Evolutionary conservation across 2,329 filamentous ascomycete species (phyloP).

Genomic region (Diplocarpon rosae): DNA sequence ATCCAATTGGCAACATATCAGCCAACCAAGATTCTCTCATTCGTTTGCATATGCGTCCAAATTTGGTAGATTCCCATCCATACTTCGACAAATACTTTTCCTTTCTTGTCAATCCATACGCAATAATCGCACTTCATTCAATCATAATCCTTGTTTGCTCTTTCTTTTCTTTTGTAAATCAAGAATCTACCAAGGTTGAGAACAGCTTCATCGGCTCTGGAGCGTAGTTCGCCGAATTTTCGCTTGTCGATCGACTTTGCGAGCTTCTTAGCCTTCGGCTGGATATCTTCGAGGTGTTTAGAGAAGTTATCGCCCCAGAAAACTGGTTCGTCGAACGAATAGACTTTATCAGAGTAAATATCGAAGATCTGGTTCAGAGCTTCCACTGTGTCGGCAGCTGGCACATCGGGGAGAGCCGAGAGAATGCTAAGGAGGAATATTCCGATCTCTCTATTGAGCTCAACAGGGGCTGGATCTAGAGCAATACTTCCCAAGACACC

Average conservation of each 20-base stretch:
- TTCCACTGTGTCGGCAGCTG: slow-evolving; percentile 49
- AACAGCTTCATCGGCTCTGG: slow-evolving; percentile 47
- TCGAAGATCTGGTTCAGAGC: slow-evolving; percentile 57
- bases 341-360: slow-evolving; percentile 51
- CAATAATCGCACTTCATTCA: background rate
- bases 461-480: slow-evolving; percentile 39
- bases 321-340: slow-evolving; percentile 46
- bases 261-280: slow-evolving; percentile 44
- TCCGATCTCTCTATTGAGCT: slow-evolving; percentile 51
- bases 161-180: slow-evolving; percentile 43
- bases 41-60: no score
- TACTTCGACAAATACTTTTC: slow-evolving; percentile 8
- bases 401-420: slow-evolving; percentile 38
- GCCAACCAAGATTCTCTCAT: no score
- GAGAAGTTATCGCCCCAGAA: slow-evolving; percentile 54
- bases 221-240: slow-evolving; percentile 42
- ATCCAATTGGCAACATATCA: no score
- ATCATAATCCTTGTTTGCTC: slow-evolving; percentile 1
- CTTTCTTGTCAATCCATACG: background rate
- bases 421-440: slow-evolving; percentile 49
- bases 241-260: slow-evolving; percentile 52
- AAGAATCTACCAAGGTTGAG: slow-evolving; percentile 52
- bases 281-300: slow-evolving; percentile 42
- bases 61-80: slow-evolving; percentile 6
- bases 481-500: slow-evolving; percentile 56